phyloP scores from a whole-genome alignment of 176 grass and related monocot species.

The Aegilops tauschii region DNA sequence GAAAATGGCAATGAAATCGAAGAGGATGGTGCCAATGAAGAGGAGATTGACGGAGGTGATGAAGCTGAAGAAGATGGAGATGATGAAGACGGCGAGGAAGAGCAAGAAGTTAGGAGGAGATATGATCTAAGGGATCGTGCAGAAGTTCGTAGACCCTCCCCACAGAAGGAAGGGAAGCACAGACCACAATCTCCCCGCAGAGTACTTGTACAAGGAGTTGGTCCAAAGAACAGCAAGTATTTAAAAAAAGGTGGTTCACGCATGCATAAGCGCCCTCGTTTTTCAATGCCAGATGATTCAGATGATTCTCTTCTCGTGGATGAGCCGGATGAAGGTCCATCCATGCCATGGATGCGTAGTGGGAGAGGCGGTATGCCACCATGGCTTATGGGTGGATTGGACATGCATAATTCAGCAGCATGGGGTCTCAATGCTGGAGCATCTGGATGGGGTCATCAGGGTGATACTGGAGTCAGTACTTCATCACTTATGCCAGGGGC shows the following conservation, averaged over 20 bases:
- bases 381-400: constrained; percentile 82
- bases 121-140: constrained; percentile 92
- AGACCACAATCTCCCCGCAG: constrained; percentile 70
- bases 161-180: constrained; percentile 81
- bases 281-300: constrained; percentile 88
- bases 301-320: constrained; percentile 99
- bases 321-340: constrained; percentile 77
- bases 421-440: constrained; percentile 96
- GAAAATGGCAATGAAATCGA: constrained; percentile 89
- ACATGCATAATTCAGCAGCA: constrained; percentile 74
- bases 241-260: constrained; percentile 88
- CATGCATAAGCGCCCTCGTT: constrained; percentile 73
- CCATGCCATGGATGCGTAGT: constrained; percentile 77
- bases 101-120: constrained; percentile 83
- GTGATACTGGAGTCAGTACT: constrained; percentile 42
- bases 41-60: constrained; percentile 79
- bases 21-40: constrained; percentile 73
- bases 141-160: constrained; percentile 73
- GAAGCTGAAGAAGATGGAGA: constrained; percentile 93
- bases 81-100: constrained; percentile 95
- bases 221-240: constrained; percentile 77
- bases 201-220: constrained; percentile 81
- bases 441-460: constrained; percentile 94
- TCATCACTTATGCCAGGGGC: constrained; percentile 61
- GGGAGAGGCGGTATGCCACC: constrained; percentile 73